Evolutionary conservation across 805 yeast genomes (phyloP).

Genomic region (Candida orba): DNA sequence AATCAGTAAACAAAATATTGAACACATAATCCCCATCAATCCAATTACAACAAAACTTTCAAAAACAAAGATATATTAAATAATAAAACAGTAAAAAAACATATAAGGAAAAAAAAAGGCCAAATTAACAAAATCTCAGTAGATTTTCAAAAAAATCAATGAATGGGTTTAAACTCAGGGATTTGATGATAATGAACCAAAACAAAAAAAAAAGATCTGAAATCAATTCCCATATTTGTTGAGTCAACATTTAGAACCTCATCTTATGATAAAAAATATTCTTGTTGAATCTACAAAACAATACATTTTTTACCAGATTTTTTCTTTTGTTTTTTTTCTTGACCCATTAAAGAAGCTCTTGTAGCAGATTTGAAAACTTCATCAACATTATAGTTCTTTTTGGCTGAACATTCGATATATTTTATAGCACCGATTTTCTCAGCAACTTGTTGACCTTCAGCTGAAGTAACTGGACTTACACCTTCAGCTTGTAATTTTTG

Average conservation of each 20-base stretch:
- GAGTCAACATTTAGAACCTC: neutral
- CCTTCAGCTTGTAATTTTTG: conserved; percentile 68
- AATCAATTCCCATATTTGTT: neutral
- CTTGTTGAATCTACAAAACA: conserved; percentile 46
- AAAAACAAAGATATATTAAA: neutral
- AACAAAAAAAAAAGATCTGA: too few species aligned
- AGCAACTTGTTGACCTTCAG: conserved; percentile 84
- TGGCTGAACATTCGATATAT: conserved; percentile 90
- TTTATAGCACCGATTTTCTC: conserved; percentile 82
- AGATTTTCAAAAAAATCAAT: neutral
- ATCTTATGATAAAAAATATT: neutral
- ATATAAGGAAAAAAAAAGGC: neutral
- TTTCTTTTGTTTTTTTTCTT: conserved; percentile 42
- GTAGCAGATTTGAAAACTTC: conserved; percentile 92
- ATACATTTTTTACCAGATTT: conserved; percentile 51
- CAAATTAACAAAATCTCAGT: too few species aligned
- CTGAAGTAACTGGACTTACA: conserved; percentile 71
- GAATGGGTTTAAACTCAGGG: neutral
- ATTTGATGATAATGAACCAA: too few species aligned
- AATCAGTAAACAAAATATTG: too few species aligned
- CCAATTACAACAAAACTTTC: too few species aligned
- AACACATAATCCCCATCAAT: too few species aligned
- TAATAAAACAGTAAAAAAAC: neutral
- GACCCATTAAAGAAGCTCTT: conserved; percentile 67
- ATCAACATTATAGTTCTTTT: conserved; percentile 84